Evolutionary conservation across 2,329 filamentous ascomycete species (phyloP), one percentile per base, ranked within the genome.

Genomic region (Rhexocercosporidium sp.): DNA sequence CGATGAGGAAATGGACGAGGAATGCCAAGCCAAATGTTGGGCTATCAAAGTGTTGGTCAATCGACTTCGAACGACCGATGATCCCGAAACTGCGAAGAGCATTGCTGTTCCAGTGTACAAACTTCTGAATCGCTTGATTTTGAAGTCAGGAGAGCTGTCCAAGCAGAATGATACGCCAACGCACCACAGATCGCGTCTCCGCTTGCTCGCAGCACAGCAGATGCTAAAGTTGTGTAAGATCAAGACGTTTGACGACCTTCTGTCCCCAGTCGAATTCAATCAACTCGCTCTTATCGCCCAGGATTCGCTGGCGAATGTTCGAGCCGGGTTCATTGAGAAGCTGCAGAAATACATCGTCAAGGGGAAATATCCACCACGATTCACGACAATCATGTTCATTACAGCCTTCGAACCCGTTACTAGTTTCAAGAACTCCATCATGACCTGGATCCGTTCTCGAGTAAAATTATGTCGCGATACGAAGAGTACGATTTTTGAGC

Each of bases 321-420:
- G 96, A 39, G 86, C 85, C 56, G 87, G 86, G 1, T 98, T 99
- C 74, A 85, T 96, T 62, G 88, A 90, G 74, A 94, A 94, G 73
- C 82, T 99, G 47, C 96, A 97, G 80, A 97, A 97, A 80, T 95
- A 97, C 75, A 86, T 98, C 4, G 91, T 92, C 11, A 87, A 91
- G 62, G 86, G 86, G 64, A 88, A 85, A 72, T 84, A 97, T 2
- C 85, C 88, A 1, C 82, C 85, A 14, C 89, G 95, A 11, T 99
- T 96, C 84, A 96, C 97, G 78, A 92, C 93, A 0, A 90, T 97
- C 47, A 85, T 97, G 6, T 98, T 97, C 81, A 82, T 98, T 51
- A 91, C 94, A 37, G 95, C 96, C 1, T 97, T 96, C 77, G 96
- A 99, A 80, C 96, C 95, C 0, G 86, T 88, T 44, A 77, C 81